Percentiles rank a stretch among this genome's conserved stretches.
Conservation (phyloP, 352 stramenopile genomes). For the Phytophthora cryptogea region DNA sequence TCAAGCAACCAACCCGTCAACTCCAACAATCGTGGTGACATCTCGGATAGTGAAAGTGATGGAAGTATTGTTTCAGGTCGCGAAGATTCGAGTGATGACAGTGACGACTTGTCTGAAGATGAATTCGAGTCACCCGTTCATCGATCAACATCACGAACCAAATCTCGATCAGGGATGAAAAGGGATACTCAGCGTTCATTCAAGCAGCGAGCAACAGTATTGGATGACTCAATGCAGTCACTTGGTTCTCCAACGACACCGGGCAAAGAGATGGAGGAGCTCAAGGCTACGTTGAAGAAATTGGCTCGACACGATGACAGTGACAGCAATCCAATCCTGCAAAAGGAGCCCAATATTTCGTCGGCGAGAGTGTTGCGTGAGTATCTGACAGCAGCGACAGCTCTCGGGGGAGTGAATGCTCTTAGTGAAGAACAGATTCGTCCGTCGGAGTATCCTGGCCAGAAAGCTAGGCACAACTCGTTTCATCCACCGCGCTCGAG, state of each 20-base stretch:
- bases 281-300: conserved; percentile 76
- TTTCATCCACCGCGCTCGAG: conserved; percentile 26
- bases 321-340: conserved; percentile 5
- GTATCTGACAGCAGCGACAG: conserved; percentile 34
- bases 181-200: conserved; percentile 6
- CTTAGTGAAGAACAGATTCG: conserved; percentile 29
- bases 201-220: conserved; percentile 2
- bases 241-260: conserved; percentile 38
- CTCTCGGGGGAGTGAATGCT: conserved; percentile 12
- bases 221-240: conserved; percentile 23
- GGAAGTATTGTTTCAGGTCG: conserved; percentile 5
- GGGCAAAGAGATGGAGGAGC: conserved; percentile 64
- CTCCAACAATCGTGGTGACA: conserved; percentile 15
- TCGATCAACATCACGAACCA: conserved; percentile 8
- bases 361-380: conserved; percentile 26
- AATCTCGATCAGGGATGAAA: not conserved
- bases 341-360: conserved; percentile 11
- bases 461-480: conserved; percentile 30
- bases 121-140: conserved; percentile 1
- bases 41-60: conserved; percentile 26
- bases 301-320: conserved; percentile 47
- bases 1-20: conserved; percentile 8
- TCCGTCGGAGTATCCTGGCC: conserved; percentile 24
- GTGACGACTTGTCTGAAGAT: conserved; percentile 12
- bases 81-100: conserved; percentile 8